Conservation (phyloP, 768 basidiomycete genomes). For the Suillus paluster region DNA sequence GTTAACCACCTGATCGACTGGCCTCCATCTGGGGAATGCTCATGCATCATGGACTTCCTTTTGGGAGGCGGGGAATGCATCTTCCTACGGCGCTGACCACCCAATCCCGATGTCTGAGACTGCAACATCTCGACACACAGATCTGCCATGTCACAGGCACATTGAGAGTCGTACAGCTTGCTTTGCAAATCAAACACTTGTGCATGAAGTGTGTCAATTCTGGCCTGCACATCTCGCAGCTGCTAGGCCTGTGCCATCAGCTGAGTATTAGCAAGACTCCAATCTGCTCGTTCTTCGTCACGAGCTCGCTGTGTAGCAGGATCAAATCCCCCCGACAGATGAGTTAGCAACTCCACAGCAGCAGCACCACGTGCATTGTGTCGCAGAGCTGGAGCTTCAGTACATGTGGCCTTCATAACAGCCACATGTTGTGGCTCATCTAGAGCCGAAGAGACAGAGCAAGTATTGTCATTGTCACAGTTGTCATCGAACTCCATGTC, state of each 20-base stretch:
- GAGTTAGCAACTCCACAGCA: slow-evolving; percentile 24
- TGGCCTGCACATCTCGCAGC: slow-evolving; percentile 24
- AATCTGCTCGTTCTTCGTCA: slow-evolving; percentile 27
- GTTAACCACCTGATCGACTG: background rate
- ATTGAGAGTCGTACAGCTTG: background rate
- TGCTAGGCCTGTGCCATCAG: slow-evolving; percentile 15
- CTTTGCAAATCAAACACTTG: slow-evolving; percentile 6
- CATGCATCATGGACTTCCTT: background rate
- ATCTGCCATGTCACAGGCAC: background rate
- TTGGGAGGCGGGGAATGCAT: background rate
- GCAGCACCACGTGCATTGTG: slow-evolving; percentile 10
- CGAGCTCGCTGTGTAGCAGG: slow-evolving; percentile 23
- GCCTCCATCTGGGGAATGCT: background rate
- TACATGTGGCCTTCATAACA: background rate
- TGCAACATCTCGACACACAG: background rate
- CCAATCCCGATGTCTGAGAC: background rate
- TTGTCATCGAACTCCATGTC: slow-evolving; percentile 21
- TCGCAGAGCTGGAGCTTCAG: slow-evolving; percentile 11
- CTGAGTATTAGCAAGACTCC: slow-evolving; percentile 22
- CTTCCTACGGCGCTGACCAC: background rate
- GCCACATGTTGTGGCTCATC: slow-evolving; percentile 3
- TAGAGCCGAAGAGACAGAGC: background rate
- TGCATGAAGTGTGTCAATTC: slow-evolving; percentile 22
- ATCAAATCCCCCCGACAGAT: slow-evolving; percentile 29
- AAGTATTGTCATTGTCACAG: background rate